A percentile compares a stretch with the other conserved stretches of the same genome.
phyloP scores from a whole-genome alignment of 2,329 filamentous ascomycete species.

The Thelonectria blattea region DNA sequence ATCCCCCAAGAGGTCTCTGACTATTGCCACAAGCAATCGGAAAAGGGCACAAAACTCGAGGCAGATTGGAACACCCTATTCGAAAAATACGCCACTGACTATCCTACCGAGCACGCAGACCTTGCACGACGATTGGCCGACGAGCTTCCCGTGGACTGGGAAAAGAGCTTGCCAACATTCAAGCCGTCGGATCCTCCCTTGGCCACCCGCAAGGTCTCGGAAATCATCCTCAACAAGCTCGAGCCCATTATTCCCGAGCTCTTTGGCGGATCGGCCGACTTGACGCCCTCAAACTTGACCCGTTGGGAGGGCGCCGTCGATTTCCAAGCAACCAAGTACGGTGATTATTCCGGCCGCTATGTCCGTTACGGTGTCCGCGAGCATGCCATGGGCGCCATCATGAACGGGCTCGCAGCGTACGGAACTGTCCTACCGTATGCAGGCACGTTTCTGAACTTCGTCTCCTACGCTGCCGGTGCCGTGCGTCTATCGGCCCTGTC shows the following conservation, averaged over 20 bases:
- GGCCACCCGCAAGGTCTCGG: slow-evolving; percentile 49
- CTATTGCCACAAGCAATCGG: slow-evolving; percentile 80
- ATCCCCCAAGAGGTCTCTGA: slow-evolving; percentile 97
- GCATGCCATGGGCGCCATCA: slow-evolving; percentile 56
- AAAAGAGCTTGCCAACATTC: slow-evolving; percentile 64
- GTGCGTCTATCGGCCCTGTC: slow-evolving; percentile 93
- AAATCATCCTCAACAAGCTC: slow-evolving; percentile 27
- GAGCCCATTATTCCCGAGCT: slow-evolving; percentile 28
- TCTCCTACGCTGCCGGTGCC: slow-evolving; percentile 73
- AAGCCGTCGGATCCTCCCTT: slow-evolving; percentile 61
- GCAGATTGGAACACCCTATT: slow-evolving; percentile 55
- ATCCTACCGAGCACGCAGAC: slow-evolving; percentile 12
- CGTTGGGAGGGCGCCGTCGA: slow-evolving; percentile 96
- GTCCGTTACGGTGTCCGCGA: slow-evolving; percentile 57
- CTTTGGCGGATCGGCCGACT: slow-evolving; percentile 47
- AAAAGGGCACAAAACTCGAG: slow-evolving; percentile 78
- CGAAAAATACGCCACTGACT: slow-evolving; percentile 43
- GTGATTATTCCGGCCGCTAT: slow-evolving; percentile 71
- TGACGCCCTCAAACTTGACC: slow-evolving; percentile 53
- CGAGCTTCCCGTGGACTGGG: slow-evolving; percentile 57
- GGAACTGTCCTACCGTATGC: slow-evolving; percentile 61
- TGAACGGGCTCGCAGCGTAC: slow-evolving; percentile 54
- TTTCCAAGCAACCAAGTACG: slow-evolving; percentile 91
- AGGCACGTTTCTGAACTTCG: slow-evolving; percentile 64
- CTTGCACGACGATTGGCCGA: slow-evolving; percentile 47